Percentiles rank a stretch among this genome's conserved stretches.
Evolutionary conservation across 176 grass and related monocot genomes (phyloP).

Genomic region (Avena insularis): DNA sequence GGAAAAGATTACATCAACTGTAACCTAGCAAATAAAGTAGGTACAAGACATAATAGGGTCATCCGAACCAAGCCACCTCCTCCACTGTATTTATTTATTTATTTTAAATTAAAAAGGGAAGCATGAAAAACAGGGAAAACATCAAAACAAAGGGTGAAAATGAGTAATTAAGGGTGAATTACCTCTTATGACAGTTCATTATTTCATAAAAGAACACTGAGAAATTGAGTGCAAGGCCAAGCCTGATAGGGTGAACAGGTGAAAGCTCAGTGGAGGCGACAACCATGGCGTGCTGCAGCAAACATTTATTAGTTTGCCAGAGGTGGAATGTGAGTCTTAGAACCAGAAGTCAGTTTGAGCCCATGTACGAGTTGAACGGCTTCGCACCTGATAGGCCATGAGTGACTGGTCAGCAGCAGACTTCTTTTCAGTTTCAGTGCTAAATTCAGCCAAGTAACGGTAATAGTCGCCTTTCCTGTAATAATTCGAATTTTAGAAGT

Average conservation of each 20-base stretch:
- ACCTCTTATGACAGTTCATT: slow-evolving; percentile 73
- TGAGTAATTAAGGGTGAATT: slow-evolving; percentile 38
- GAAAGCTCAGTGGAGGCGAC: slow-evolving; percentile 63
- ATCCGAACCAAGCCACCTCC: neutral
- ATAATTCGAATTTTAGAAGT: slow-evolving; percentile 9
- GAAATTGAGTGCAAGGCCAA: slow-evolving; percentile 85
- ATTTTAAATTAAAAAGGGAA: neutral
- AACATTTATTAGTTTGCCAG: slow-evolving; percentile 35
- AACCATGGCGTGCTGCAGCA: slow-evolving; percentile 69
- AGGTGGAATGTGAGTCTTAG: slow-evolving; percentile 20
- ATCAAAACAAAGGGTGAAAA: slow-evolving; percentile 26
- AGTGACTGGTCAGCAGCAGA: slow-evolving; percentile 76
- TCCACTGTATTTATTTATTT: slow-evolving; percentile 4
- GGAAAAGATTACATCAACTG: neutral
- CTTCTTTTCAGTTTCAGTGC: slow-evolving; percentile 76
- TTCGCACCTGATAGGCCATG: slow-evolving; percentile 80
- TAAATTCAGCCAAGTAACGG: slow-evolving; percentile 87
- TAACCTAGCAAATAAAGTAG: slow-evolving; percentile 15
- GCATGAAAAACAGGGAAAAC: neutral
- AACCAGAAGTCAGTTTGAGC: slow-evolving; percentile 16
- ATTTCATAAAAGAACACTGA: slow-evolving; percentile 94
- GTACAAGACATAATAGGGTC: neutral
- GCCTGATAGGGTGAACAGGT: slow-evolving; percentile 63
- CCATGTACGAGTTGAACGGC: slow-evolving; percentile 11
- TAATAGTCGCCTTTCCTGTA: slow-evolving; percentile 96